phyloP scores from a whole-genome alignment of 2,329 filamentous ascomycete species.

The Plenodomus lindquistii region DNA sequence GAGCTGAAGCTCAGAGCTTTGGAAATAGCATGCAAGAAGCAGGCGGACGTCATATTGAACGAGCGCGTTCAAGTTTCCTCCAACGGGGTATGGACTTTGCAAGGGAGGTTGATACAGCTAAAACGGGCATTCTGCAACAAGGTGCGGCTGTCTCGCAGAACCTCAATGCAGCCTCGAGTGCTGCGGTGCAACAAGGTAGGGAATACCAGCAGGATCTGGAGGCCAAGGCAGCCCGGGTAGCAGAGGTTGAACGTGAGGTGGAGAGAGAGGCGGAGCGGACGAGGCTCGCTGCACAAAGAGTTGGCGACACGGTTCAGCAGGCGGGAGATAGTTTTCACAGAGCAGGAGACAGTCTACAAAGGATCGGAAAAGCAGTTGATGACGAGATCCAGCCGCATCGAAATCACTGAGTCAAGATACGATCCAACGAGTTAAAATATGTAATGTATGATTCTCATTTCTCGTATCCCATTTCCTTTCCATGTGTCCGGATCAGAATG shows the following conservation, averaged over 20 bases:
- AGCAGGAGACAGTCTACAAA: slow-evolving; percentile 12
- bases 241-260: slow-evolving; percentile 9
- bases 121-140: slow-evolving; percentile 3
- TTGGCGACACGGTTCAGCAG: slow-evolving; percentile 8
- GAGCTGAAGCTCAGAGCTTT: too few relatives aligned
- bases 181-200: slow-evolving; percentile 7
- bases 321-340: slow-evolving; percentile 10
- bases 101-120: slow-evolving; percentile 2
- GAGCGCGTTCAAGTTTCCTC: slow-evolving; percentile 7
- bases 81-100: slow-evolving; percentile 6
- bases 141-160: slow-evolving; percentile 6
- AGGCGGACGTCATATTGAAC: slow-evolving; percentile 5
- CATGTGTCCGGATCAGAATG: too few relatives aligned
- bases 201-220: slow-evolving; percentile 7
- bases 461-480: too few relatives aligned
- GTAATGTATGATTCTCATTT: too few relatives aligned
- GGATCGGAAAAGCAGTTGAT: slow-evolving; percentile 13
- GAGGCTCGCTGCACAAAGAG: slow-evolving; percentile 5
- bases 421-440: too few relatives aligned
- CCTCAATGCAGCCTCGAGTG: slow-evolving; percentile 5
- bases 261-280: slow-evolving; percentile 8
- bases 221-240: slow-evolving; percentile 3
- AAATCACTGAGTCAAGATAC: slow-evolving; percentile 1
- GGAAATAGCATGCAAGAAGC: background rate
- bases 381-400: slow-evolving; percentile 12